These are phyloP conservation scores for Cryptococcus sp. DNA, from an alignment of 1,284 basidiomycete species.

Conservation along the genomic window DNA sequence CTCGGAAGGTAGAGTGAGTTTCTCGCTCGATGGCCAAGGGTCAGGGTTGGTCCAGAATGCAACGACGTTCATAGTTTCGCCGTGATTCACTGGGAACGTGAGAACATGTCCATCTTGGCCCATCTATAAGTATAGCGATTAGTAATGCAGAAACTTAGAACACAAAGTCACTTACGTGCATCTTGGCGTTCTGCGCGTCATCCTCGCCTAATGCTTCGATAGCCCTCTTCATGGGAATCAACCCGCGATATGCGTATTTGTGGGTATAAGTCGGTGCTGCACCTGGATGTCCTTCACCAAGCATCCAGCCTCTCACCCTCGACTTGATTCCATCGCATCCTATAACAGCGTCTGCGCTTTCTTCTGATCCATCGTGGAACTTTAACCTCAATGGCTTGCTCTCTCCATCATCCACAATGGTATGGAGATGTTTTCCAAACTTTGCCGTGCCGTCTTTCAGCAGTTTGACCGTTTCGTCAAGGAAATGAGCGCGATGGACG, in stretches of 20 bases:
- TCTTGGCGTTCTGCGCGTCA: constrained; percentile 17
- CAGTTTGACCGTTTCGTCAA: constrained; percentile 25
- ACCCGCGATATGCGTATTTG: constrained; percentile 27
- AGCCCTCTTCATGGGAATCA: constrained; percentile 17
- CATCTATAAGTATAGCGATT: constrained; percentile 6
- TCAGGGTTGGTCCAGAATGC: constrained; percentile 12
- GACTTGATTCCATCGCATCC: constrained; percentile 27
- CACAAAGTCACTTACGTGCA: not conserved
- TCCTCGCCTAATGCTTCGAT: constrained; percentile 16
- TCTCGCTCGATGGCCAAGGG: constrained; percentile 7
- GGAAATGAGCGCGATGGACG: constrained; percentile 24
- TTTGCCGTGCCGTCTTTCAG: constrained; percentile 5
- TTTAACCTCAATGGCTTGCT: constrained; percentile 4
- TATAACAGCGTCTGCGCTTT: constrained; percentile 13
- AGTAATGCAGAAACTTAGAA: too few species aligned
- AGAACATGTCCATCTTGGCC: constrained; percentile 21
- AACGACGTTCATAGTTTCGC: constrained; percentile 24
- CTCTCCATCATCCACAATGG: constrained; percentile 3
- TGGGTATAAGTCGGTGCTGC: constrained; percentile 15
- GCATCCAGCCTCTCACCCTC: constrained; percentile 8
- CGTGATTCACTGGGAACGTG: constrained; percentile 22
- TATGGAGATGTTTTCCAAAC: constrained; percentile 15
- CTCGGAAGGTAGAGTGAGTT: not conserved
- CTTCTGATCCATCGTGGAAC: constrained; percentile 20
- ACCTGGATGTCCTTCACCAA: constrained; percentile 10